These are phyloP conservation scores for Dacryopinax spathularia DNA, from an alignment of 768 basidiomycete species.

Conservation along the genomic window DNA sequence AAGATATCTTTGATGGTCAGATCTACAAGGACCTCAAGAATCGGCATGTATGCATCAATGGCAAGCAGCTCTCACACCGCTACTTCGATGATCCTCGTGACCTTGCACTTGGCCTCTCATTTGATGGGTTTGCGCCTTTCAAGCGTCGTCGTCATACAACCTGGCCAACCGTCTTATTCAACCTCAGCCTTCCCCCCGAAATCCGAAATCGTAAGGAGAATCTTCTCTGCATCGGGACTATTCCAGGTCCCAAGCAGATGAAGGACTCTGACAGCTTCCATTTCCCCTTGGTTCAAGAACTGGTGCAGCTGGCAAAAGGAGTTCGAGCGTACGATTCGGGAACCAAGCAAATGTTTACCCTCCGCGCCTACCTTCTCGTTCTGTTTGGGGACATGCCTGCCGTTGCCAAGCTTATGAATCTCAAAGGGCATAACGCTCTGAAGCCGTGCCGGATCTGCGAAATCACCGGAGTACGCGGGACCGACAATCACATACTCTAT, in stretches of 20 bases:
- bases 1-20: conserved; percentile 28
- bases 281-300: conserved; percentile 26
- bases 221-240: too few species aligned
- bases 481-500: too few species aligned
- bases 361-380: conserved; percentile 21
- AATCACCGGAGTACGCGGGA: conserved; percentile 21
- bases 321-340: conserved; percentile 24
- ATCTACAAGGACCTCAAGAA: conserved; percentile 21
- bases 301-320: conserved; percentile 25
- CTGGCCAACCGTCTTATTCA: too few species aligned
- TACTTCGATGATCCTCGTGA: too few species aligned
- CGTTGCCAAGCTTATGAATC: conserved; percentile 22
- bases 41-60: neutral
- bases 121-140: too few species aligned
- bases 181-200: too few species aligned
- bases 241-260: too few species aligned
- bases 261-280: conserved; percentile 30
- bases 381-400: conserved; percentile 24
- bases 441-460: conserved; percentile 28
- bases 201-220: too few species aligned
- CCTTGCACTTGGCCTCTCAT: too few species aligned
- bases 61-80: neutral
- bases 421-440: conserved; percentile 32
- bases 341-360: conserved; percentile 16
- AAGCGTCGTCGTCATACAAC: neutral